These are phyloP conservation scores for Torrubiella hemipterigena DNA, from an alignment of 2,329 filamentous ascomycete genomes.

Conservation along the genomic window DNA sequence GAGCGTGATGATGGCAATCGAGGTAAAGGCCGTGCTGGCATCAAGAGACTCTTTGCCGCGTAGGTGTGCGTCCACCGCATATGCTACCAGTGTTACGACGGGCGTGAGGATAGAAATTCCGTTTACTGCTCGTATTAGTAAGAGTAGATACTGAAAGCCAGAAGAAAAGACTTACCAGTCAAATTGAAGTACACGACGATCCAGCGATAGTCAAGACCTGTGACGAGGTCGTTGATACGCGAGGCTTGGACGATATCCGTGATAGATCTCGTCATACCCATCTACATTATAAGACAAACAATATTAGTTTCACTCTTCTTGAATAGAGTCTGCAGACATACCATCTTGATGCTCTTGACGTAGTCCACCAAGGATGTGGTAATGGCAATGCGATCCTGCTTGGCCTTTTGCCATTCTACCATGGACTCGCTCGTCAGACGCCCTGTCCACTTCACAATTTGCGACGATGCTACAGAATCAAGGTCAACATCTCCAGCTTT, in stretches of 20 bases:
- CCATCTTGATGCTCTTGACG: background rate
- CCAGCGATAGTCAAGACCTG: background rate
- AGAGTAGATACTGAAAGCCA: no score
- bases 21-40: conserved; percentile 1
- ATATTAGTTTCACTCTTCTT: background rate
- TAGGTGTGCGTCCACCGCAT: conserved; percentile 2
- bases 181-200: background rate
- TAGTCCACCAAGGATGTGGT: background rate
- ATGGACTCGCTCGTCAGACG: background rate
- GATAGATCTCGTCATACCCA: background rate
- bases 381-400: background rate
- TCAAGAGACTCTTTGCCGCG: conserved; percentile 1
- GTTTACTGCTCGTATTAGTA: no score
- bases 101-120: background rate
- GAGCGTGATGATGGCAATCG: conserved; percentile 3
- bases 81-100: conserved; percentile 1
- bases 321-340: background rate
- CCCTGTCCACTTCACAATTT: background rate
- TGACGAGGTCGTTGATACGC: background rate
- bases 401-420: background rate
- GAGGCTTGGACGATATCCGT: background rate
- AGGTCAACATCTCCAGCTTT: background rate
- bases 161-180: no score
- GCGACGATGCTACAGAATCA: background rate
- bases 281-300: background rate